Base-by-base conservation (phyloP, 23 red algal genomes). In the Agarophyton chilense region DNA sequence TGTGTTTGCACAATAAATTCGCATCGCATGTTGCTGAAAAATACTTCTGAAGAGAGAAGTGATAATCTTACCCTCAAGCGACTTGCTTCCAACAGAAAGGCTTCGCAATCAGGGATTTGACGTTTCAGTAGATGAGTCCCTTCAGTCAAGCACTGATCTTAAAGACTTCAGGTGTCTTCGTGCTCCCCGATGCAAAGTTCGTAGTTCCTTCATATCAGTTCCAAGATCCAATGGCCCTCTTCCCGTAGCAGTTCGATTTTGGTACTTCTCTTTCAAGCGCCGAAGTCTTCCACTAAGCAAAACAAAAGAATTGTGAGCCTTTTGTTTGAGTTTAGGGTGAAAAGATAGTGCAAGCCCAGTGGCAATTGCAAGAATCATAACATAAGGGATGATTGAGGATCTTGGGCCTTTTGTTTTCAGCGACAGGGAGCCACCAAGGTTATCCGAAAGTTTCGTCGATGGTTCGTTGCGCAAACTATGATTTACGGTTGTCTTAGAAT, bases 161-260 rank as follows among this genome's bases (percentile, higher is more conserved):
- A 86, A 45, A 5, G 82, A 63, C 49, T 86, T 86, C 43, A 86
- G 64, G 67, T 86, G 82, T 35, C 82, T 47, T 39, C 82, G 61
- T 21, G 82, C 82, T n/a, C 82, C 82, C 28, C 82, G 42, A 18
- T 86, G 82, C 47, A 86, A 56, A 5, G 14, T 72, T 10, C 64
- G 60, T 25, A 84, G 62, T 45, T 84, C 81, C 36, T 49, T 46
- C 28, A 56, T 41, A 24, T 86, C 82, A 18, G 82, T 28, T 21
- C 62, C 82, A 38, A 53, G 22, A 72, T 86, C 82, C 17, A 86
- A 46, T 26, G 82, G 82, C 43, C 82, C 82, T 19, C 31, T 66
- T 0, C 82, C 82, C 19, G 44, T 2, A 13, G 82, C 32, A 46
- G 31, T 86, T 19, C 33, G 36, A 0, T 38, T 57, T 2, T 80